Percentiles rank a stretch among this genome's conserved stretches.
Conservation (phyloP, 2,329 filamentous ascomycete genomes). For the Juglanconis juglandina region DNA sequence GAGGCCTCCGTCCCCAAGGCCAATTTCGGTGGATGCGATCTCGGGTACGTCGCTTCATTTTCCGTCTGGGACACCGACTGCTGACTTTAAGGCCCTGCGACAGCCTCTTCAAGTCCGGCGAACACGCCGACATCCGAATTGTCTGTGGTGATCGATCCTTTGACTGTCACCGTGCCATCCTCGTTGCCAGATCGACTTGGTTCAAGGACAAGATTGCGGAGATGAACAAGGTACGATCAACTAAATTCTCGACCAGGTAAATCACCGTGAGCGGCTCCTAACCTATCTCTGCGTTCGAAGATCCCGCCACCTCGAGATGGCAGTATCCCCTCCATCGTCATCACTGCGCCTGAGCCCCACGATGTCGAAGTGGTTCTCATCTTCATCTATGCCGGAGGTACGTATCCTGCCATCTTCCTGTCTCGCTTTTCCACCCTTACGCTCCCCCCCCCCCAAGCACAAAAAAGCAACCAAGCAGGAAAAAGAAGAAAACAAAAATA, state of each 20-base stretch:
- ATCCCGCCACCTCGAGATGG: background rate
- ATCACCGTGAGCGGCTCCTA: background rate
- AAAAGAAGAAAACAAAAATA: too few species aligned
- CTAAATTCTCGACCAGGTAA: rapidly evolving
- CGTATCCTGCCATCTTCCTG: too few species aligned
- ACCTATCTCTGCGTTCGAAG: background rate
- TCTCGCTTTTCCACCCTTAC: too few species aligned
- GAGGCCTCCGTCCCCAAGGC: background rate
- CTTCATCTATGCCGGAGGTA: background rate
- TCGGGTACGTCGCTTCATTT: background rate
- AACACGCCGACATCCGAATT: background rate
- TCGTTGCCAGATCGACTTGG: background rate
- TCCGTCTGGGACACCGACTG: background rate
- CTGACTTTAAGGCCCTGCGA: background rate
- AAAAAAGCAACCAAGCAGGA: too few species aligned
- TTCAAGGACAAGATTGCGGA: background rate
- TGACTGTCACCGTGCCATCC: conserved; percentile 2
- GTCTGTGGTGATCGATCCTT: background rate
- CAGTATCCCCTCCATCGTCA: background rate
- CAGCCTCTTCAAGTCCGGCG: conserved; percentile 1
- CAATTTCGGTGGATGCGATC: background rate
- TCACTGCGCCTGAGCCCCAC: background rate
- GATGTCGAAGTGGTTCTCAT: background rate
- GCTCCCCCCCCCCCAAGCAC: too few species aligned
- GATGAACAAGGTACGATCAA: background rate